Base-by-base conservation (phyloP, 176 grass and related monocot genomes). In the Neostapfia colusana region DNA sequence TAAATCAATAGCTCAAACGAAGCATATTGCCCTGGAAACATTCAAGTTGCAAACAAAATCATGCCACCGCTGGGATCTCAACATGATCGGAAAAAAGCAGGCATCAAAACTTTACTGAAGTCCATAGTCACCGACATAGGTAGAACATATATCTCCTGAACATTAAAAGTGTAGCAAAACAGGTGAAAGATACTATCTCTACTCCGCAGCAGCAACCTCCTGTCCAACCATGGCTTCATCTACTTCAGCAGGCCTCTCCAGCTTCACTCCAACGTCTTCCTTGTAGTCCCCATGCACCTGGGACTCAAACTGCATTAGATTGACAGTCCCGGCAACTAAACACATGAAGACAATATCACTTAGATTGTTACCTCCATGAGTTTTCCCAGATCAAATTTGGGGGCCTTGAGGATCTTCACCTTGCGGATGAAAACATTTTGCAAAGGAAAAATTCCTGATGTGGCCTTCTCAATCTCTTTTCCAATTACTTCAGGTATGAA, bases 211-310 rank as follows among this genome's bases (percentile, higher is more conserved):
- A 45, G 86, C 72, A 36, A 88, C 87, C 78, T 92, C 89, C 38
- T 82, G 82, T n/a, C 83, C 87, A 44, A 26, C 70, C 74, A 84
- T 78, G 4, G 50, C 60, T 27, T 83, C 87, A 17, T 96, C 87
- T 9, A 62, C 82, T 26, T 83, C 93, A n/a, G 85, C 87, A 9
- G 85, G 89, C 57, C 85, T 88, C 0, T 96, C 93, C 11, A 96
- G 4, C 82, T 92, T 88, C 17, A 80, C 68, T 14, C 93, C 93
- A 0, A 80, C 44, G 55, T 96, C 93, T 39, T 96, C 93, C 72
- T 96, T 96, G 84, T 96, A 92, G 21, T 96, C 93, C 4, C 93
- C 93, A 15, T 92, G 93, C 2, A 96, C 93, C 93, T 96, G 67
- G 23, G 0, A 14, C 21, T 14, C 0, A 70, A 44, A 27, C 0